Conservation (phyloP, 2,329 filamentous ascomycete genomes). For the Cordyceps cicadae region DNA sequence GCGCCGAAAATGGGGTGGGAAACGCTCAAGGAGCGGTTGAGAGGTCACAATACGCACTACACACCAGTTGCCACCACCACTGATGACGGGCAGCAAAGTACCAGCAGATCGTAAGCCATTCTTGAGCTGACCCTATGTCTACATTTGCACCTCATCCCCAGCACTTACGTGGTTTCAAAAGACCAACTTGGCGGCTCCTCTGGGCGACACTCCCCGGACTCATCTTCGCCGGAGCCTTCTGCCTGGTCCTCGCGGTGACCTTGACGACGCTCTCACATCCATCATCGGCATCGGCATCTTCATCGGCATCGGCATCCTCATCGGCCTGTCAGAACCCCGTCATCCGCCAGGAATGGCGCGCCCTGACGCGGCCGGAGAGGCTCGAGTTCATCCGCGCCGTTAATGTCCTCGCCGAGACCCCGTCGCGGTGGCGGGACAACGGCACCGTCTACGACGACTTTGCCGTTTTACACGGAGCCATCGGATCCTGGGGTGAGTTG, state of each 20-base stretch:
- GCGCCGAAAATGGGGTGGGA: background rate
- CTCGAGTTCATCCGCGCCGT: slow-evolving; percentile 3
- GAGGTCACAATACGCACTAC: background rate
- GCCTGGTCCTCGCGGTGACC: background rate
- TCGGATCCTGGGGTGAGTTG: slow-evolving; percentile 11
- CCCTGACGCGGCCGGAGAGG: background rate
- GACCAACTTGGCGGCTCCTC: background rate
- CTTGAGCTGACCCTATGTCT: background rate
- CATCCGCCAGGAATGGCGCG: slow-evolving; percentile 6
- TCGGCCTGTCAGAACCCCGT: background rate
- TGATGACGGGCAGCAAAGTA: background rate
- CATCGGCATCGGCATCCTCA: background rate
- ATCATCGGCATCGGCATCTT: too few species aligned
- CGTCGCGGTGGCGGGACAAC: background rate
- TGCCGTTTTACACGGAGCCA: slow-evolving; percentile 6
- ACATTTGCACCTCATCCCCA: too few species aligned
- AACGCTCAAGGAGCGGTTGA: background rate
- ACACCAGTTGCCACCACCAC: background rate
- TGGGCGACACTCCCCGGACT: background rate
- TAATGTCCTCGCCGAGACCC: background rate
- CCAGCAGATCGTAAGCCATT: background rate
- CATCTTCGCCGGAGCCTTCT: background rate
- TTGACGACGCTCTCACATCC: background rate
- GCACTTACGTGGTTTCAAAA: background rate
- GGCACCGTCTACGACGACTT: slow-evolving; percentile 8